A percentile compares a stretch with the other conserved stretches of the same genome.
Conservation (phyloP, 108 stramenopile genomes). For the Mayamaea pseudoterrestris region DNA sequence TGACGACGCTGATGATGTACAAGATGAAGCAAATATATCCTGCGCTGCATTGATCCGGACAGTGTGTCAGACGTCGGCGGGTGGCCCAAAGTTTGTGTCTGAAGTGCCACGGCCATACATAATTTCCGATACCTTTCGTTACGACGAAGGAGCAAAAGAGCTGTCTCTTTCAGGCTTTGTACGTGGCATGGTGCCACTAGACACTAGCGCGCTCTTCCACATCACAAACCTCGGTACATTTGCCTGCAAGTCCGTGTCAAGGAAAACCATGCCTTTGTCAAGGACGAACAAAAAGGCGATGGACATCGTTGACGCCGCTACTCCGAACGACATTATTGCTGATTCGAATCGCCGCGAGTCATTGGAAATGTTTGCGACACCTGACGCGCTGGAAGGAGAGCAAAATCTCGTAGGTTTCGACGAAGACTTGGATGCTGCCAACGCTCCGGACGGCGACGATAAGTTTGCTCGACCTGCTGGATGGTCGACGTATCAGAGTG, state of each 20-base stretch:
- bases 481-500: slow-evolving; percentile 92
- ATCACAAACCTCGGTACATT: slow-evolving; percentile 87
- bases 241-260: slow-evolving; percentile 34
- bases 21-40: neutral
- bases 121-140: slow-evolving; percentile 43
- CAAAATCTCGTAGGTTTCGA: slow-evolving; percentile 98
- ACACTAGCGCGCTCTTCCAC: slow-evolving; percentile 79
- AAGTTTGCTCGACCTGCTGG: slow-evolving; percentile 70
- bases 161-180: slow-evolving; percentile 83
- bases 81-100: slow-evolving; percentile 65
- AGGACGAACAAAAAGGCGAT: slow-evolving; percentile 13
- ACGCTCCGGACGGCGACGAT: slow-evolving; percentile 38
- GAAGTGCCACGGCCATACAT: slow-evolving; percentile 59
- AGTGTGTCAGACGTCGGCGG: slow-evolving; percentile 56
- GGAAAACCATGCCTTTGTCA: slow-evolving; percentile 17
- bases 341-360: slow-evolving; percentile 55
- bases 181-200: slow-evolving; percentile 74
- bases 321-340: slow-evolving; percentile 13
- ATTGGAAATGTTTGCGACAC: slow-evolving; percentile 81
- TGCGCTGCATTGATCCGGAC: slow-evolving; percentile 43
- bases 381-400: slow-evolving; percentile 92
- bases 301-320: slow-evolving; percentile 3
- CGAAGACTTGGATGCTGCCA: slow-evolving; percentile 26
- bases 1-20: slow-evolving; percentile 9
- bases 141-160: slow-evolving; percentile 39